Base-by-base conservation (phyloP, 163 green algal genomes). In the Chlorella variabilis region DNA sequence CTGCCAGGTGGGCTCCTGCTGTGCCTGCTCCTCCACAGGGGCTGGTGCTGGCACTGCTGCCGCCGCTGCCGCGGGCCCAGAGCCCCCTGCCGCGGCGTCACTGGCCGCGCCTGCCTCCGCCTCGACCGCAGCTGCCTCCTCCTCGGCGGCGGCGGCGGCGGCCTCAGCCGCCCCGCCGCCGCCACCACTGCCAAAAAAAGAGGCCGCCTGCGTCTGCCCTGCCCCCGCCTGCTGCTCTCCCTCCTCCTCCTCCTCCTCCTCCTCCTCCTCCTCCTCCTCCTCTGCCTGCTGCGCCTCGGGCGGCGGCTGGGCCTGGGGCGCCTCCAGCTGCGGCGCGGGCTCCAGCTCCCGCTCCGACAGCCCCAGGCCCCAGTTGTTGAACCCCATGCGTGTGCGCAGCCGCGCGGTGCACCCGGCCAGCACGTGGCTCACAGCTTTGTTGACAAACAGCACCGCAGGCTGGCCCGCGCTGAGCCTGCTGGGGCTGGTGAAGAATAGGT, bases 401-500 rank as follows among this genome's bases (percentile, higher is more conserved):
- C 29, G 51, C 25, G 8, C 36, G 0, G 51, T 11, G 9, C 31
- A 15, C 1, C 36, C 51, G 13, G 54, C 54, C 36, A 79, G 54
- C 0, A 36, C 6, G 9, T 54, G 36, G 54, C 71, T 79, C 8
- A 27, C 7, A 1, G 34, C 34, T 51, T 76, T 80, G 38, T 85
- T 54, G n/a, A 87, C 81, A 34, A 87, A 63, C 82, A 87, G 82
- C 45, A 76, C 56, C 8, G 66, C 75, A 7, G 58, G 27, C 76
- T 80, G 39, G 2, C 81, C 81, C 3, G 82, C 82, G 56, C 76
- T 54, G 41, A 87, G 70, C 42, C 36, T 41, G 29, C 68, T 33
- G 3, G 82, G 82, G 18, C 54, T 54, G 0, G 82, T 84, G 76
- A 80, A 87, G 58, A 73, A 84, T 34, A 84, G 76, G 15, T 81